Evolutionary conservation across 306 rosid species (phyloP).

Genomic region (Cicer judaicum): DNA sequence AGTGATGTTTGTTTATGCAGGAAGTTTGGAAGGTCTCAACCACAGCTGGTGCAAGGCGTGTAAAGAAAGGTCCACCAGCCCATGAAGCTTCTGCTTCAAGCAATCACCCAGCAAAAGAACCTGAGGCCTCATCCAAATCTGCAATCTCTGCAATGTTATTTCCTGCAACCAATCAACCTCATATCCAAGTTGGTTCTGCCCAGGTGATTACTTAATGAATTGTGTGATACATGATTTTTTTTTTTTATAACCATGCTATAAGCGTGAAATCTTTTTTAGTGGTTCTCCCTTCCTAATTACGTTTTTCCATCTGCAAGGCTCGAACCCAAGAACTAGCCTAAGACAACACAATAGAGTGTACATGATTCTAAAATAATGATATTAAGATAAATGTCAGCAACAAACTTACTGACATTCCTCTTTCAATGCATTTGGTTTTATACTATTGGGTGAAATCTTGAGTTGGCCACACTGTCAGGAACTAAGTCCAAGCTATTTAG

Average conservation of each 20-base stretch:
- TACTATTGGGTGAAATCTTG: constrained; percentile 12
- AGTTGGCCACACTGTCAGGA: not conserved
- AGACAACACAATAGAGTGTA: not conserved
- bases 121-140: constrained; percentile 63
- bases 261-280: not conserved
- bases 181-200: constrained; percentile 55
- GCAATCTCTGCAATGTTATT: constrained; percentile 48
- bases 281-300: not conserved
- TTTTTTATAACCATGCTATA: not conserved
- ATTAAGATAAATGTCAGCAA: constrained; percentile 23
- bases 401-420: not conserved
- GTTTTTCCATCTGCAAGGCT: not conserved
- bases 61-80: constrained; percentile 66
- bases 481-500: not conserved
- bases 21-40: constrained; percentile 99
- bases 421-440: not conserved
- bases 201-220: constrained; percentile 58
- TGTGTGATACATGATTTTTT: constrained; percentile 30
- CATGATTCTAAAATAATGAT: constrained; percentile 35
- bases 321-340: not conserved
- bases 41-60: constrained; percentile 87
- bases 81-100: constrained; percentile 61
- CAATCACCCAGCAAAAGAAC: constrained; percentile 61
- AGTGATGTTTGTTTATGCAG: constrained; percentile 54
- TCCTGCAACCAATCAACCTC: constrained; percentile 54